Base-by-base conservation (phyloP, 2,329 filamentous ascomycete genomes). In the Clarireedia sp. region DNA sequence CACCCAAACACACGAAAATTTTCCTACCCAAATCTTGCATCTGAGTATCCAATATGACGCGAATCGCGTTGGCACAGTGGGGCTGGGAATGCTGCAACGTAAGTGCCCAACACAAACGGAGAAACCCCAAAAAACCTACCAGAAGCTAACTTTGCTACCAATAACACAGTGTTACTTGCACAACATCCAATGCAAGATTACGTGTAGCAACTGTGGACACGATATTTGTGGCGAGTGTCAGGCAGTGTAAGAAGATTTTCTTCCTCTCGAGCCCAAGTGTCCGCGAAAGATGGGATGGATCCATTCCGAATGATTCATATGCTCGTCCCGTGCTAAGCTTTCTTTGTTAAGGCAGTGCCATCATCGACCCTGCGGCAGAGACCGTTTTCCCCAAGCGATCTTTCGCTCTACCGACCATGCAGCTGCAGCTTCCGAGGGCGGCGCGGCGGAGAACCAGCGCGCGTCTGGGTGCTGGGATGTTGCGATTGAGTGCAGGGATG, bases 41-140 rank as follows among this genome's bases (percentile, higher is more conserved):
- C 17, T 12, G 29, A 41, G 38, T 29, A 29, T n/a, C 29, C 40
- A 38, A 45, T 17, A 52, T 52, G 50, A n/a, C 50, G 1, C 21
- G 8, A 17, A 14, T 45, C 17, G 24, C 29, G 5, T 38, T 45
- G 33, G 51, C 51, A 26, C 44, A 47, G 19, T 55, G 52, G 52
- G 52, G 52, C 26, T 48, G 52, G 52, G 52, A 55, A 36, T 55
- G 52, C 37, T 55, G 52, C 38, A 41, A 36, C 16, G 52, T 55
- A 41, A 16, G 40, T 52, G 26, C 40, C 40, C 29, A 37, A 37
- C 41, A 6, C 17, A 29, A 29, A 41, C 49, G 49, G 40, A 21
- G 26, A 37, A 10, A 19, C 8, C 36, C 41, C 45, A 33, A 23
- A 16, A 10, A 17, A 17, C 5, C 23, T 12, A 24, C 48, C 16